These are phyloP conservation scores for Penicillium diatomitis DNA, from an alignment of 495 filamentous ascomycete species.

Conservation along the genomic window DNA sequence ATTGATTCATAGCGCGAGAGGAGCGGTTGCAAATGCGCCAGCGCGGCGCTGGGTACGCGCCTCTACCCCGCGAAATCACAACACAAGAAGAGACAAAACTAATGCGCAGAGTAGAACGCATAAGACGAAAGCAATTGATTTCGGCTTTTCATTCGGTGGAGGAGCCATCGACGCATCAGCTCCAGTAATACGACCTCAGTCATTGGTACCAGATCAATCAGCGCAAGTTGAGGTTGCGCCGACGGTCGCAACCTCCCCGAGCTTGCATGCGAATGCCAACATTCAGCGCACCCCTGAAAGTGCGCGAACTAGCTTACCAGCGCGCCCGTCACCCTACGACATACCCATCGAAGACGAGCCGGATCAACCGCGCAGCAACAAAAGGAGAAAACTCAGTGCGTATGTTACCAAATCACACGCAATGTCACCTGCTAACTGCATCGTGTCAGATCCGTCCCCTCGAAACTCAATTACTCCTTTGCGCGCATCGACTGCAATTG, in stretches of 20 bases:
- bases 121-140: constrained; percentile 39
- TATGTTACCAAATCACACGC: not conserved
- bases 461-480: too few relatives aligned
- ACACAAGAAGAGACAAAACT: constrained; percentile 10
- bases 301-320: constrained; percentile 18
- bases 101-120: constrained; percentile 27
- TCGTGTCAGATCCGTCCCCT: too few relatives aligned
- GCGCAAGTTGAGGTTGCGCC: constrained; percentile 8
- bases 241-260: constrained; percentile 6
- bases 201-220: constrained; percentile 13
- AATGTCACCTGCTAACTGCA: too few relatives aligned
- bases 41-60: constrained; percentile 49
- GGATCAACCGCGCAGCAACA: constrained; percentile 12
- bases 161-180: constrained; percentile 4
- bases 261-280: constrained; percentile 1
- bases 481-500: too few relatives aligned
- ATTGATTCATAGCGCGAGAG: constrained; percentile 36
- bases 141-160: constrained; percentile 42
- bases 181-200: constrained; percentile 9
- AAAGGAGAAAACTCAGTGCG: constrained; percentile 16
- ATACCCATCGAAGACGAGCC: constrained; percentile 13
- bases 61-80: constrained; percentile 24
- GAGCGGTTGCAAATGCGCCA: constrained; percentile 50
- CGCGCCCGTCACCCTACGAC: constrained; percentile 19
- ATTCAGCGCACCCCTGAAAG: constrained; percentile 14